Base-by-base conservation (phyloP, 495 filamentous ascomycete genomes). In the Friedmanniomyces simplex region DNA sequence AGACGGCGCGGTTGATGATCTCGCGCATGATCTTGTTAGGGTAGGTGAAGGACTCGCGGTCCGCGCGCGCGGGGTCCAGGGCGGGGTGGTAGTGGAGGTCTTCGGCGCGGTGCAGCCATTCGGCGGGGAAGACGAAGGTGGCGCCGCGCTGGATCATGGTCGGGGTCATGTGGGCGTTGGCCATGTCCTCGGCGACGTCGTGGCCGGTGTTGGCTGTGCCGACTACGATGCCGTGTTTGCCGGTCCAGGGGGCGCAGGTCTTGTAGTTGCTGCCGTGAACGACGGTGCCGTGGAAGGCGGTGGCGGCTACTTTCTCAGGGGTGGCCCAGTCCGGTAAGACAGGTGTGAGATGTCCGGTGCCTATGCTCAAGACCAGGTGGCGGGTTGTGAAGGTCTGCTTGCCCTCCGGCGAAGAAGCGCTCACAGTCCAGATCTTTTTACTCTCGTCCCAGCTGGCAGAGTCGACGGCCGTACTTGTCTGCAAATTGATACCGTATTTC, bases 161-260 rank as follows among this genome's bases (percentile, higher is more conserved):
- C 1, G 67, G 61, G 13, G 64, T 32, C 16, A 74, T 62, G 8
- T 69, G 67, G 1, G 74, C 66, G 16, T 61, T 58, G 32, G 73
- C 53, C 63, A 74, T 74, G 52, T 77, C 73, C 46, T 72, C 70
- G 0, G 73, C 68, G 0, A 77, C 61, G 60, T 78, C 76, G 54
- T 77, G 76, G 0, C 66, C 73, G 18, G 74, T 77, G 54, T 78
- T 78, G 14, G 70, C 74, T 8, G 72, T 73, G 16, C 74, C 74
- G 20, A 77, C 62, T 0, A 78, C 61, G 5, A 76, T 41, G 14
- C 69, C 74, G 45, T 62, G 52, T 51, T 73, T 73, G 12, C 69
- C 69, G 46, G 63, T 66, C 67, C 68, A 73, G 11, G 54, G 16
- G n/a, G 51, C 18, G 11, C 64, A 28, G 28, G 61, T 62, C 42